Percentiles rank a stretch among this genome's conserved stretches.
Evolutionary conservation across 2,329 filamentous ascomycete genomes (phyloP).

Genomic region (Diaporthe destruens): DNA sequence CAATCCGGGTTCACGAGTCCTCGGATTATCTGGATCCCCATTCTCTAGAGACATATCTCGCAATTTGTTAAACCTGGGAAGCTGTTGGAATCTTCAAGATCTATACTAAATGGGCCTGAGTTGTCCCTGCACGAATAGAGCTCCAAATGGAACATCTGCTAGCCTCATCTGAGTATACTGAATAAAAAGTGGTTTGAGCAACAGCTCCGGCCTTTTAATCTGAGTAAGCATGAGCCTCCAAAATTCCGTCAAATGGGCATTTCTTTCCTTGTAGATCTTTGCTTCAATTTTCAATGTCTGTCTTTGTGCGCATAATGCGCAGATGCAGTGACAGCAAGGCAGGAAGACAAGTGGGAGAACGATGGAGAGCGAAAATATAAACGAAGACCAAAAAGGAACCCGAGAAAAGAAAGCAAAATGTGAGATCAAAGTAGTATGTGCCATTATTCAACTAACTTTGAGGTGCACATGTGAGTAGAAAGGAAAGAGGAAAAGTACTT

Average conservation of each 20-base stretch:
- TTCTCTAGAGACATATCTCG: background rate
- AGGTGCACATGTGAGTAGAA: no score
- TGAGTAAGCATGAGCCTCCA: background rate
- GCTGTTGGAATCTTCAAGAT: background rate
- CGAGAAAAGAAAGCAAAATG: background rate
- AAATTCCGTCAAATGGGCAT: background rate
- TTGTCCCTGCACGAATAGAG: background rate
- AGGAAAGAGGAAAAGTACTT: background rate
- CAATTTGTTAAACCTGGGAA: background rate
- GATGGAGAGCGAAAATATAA: no score
- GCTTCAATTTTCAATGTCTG: background rate
- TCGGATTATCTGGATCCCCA: background rate
- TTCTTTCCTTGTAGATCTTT: background rate
- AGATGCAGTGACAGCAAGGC: background rate
- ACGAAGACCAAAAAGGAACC: no score
- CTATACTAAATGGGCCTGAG: background rate
- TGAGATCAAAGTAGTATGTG: background rate
- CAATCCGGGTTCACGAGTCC: background rate
- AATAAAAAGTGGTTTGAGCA: background rate
- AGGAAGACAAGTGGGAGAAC: background rate
- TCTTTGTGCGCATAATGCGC: background rate
- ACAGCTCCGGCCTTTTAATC: background rate
- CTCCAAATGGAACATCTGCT: background rate
- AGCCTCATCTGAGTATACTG: background rate
- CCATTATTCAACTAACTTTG: no score